Evolutionary conservation across 495 filamentous ascomycete species (phyloP).

Genomic region (Xylaria scruposa): DNA sequence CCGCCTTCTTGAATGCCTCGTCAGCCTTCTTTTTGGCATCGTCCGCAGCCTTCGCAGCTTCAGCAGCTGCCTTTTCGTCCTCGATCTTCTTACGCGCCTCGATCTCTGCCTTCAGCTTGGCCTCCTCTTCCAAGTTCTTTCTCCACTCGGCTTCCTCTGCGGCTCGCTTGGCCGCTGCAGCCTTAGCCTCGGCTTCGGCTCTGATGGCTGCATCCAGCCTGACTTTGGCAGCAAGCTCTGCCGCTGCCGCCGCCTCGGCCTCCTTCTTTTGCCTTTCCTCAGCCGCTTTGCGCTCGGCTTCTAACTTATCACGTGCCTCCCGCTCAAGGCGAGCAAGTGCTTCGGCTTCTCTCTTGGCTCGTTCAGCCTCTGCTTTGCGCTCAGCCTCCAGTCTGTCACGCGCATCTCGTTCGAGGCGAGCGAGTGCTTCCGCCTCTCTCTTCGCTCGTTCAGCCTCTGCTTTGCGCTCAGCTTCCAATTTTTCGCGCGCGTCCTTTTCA

Average conservation of each 20-base stretch:
- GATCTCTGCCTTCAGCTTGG: conserved; percentile 40
- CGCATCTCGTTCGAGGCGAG: conserved; percentile 46
- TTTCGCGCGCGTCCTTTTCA: conserved; percentile 49
- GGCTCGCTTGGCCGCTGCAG: conserved; percentile 47
- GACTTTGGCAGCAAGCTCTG: conserved; percentile 47
- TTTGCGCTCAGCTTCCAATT: conserved; percentile 46
- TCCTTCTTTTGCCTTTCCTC: conserved; percentile 61
- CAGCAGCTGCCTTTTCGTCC: conserved; percentile 40
- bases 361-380: conserved; percentile 42
- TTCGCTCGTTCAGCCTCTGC: conserved; percentile 40
- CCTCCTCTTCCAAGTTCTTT: conserved; percentile 47
- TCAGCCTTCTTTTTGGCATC: conserved; percentile 50
- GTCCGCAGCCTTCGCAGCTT: conserved; percentile 40
- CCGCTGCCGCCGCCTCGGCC: conserved; percentile 53
- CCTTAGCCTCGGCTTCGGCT: conserved; percentile 51
- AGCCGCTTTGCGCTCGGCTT: conserved; percentile 51
- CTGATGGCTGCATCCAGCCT: conserved; percentile 50
- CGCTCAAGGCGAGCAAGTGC: conserved; percentile 47
- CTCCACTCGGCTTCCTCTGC: conserved; percentile 58
- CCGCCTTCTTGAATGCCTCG: conserved; percentile 54
- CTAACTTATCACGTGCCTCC: conserved; percentile 45
- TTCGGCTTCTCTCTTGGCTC: conserved; percentile 45
- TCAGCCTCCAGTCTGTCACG: conserved; percentile 50
- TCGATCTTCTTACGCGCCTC: conserved; percentile 43
- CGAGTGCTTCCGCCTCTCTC: conserved; percentile 39